These are phyloP conservation scores for Saturnispora diversa DNA, from an alignment of 805 yeast genomes.

Conservation along the genomic window DNA sequence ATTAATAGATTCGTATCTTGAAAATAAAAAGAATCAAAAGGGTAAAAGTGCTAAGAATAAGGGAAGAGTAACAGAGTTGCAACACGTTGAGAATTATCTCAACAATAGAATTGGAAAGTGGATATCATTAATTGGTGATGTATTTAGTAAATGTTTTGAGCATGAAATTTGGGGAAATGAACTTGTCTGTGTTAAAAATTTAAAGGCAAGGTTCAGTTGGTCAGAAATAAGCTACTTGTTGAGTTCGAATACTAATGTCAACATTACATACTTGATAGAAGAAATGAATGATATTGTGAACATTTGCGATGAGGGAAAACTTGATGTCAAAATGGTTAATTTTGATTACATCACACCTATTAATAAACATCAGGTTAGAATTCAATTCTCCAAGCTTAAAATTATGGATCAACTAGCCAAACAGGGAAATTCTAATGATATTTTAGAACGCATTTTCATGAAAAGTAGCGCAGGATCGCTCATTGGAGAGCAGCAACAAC, in stretches of 20 bases:
- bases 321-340: slow-evolving; percentile 45
- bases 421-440: slow-evolving; percentile 28
- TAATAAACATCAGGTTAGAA: slow-evolving; percentile 39
- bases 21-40: slow-evolving; percentile 22
- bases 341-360: slow-evolving; percentile 52
- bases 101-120: slow-evolving; percentile 42
- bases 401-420: slow-evolving; percentile 62
- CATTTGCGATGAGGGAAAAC: slow-evolving; percentile 14
- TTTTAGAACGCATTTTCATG: slow-evolving; percentile 21
- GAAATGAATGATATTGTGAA: slow-evolving; percentile 24
- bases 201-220: slow-evolving; percentile 41
- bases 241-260: slow-evolving; percentile 19
- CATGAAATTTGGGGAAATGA: not conserved
- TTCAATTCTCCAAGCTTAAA: slow-evolving; percentile 62
- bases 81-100: slow-evolving; percentile 33
- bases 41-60: slow-evolving; percentile 19
- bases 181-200: slow-evolving; percentile 9
- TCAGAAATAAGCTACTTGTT: slow-evolving; percentile 38
- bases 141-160: slow-evolving; percentile 14
- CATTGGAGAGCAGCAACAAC: slow-evolving; percentile 28
- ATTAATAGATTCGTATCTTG: slow-evolving; percentile 36
- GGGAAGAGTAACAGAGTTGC: slow-evolving; percentile 23
- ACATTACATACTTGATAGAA: slow-evolving; percentile 30
- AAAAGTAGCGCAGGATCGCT: slow-evolving; percentile 14
- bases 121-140: slow-evolving; percentile 33